Conservation (phyloP, 2,329 filamentous ascomycete species). For the Colletotrichum eremochloae region DNA sequence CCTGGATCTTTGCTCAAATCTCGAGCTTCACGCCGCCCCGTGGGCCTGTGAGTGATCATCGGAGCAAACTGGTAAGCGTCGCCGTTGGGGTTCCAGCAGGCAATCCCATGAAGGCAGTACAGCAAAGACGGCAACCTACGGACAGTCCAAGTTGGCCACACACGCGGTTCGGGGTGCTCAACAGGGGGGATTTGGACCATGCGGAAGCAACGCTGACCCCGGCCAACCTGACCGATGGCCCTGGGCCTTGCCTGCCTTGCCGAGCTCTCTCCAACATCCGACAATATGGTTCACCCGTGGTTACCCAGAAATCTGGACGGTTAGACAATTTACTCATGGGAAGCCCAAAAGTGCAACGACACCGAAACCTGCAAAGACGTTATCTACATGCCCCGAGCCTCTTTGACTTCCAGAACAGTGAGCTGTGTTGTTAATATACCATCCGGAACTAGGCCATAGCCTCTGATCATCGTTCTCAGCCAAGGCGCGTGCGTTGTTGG, state of each 20-base stretch:
- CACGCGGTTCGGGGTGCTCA: constrained; percentile 16
- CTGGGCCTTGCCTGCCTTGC: constrained; percentile 28
- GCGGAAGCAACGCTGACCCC: constrained; percentile 21
- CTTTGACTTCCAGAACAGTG: constrained; percentile 4
- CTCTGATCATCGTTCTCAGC: background rate
- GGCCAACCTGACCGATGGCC: background rate
- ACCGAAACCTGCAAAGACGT: constrained; percentile 31
- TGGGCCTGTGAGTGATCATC: constrained; percentile 15
- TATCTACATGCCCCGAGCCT: constrained; percentile 15
- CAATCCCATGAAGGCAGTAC: constrained; percentile 28
- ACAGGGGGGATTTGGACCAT: constrained; percentile 17
- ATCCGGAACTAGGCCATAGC: constrained; percentile 8
- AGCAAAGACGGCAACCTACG: constrained; percentile 19
- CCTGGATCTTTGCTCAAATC: background rate
- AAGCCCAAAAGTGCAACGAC: constrained; percentile 12
- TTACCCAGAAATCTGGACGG: constrained; percentile 28
- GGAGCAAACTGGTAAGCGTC: constrained; percentile 8
- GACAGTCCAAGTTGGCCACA: constrained; percentile 19
- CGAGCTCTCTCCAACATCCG: constrained; percentile 24
- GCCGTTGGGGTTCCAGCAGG: constrained; percentile 14
- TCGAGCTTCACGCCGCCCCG: constrained; percentile 24
- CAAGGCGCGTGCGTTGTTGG: constrained; percentile 23
- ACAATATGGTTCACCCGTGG: constrained; percentile 32
- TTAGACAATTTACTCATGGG: constrained; percentile 32
- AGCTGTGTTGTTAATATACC: background rate